These are phyloP conservation scores for Clonostachys rosea DNA, from an alignment of 2,329 filamentous ascomycete genomes.

Conservation along the genomic window DNA sequence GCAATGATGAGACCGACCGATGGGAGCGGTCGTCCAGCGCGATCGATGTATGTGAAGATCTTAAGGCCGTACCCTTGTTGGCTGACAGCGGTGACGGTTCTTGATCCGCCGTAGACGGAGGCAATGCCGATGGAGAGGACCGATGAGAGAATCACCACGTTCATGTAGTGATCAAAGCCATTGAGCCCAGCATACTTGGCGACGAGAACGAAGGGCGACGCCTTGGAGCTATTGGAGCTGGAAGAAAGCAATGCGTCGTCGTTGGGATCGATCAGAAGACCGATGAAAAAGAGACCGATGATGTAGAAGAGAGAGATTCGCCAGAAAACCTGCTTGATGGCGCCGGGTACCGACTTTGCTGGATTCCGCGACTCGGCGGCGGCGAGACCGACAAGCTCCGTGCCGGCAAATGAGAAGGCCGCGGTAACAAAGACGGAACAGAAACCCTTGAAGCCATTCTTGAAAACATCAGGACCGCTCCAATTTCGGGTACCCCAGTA, in stretches of 20 bases:
- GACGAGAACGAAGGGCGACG: slow-evolving; percentile 54
- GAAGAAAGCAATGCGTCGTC: slow-evolving; percentile 42
- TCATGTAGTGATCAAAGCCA: slow-evolving; percentile 53
- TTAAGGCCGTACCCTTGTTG: slow-evolving; percentile 55
- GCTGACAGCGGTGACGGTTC: slow-evolving; percentile 53
- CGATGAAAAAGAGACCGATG: slow-evolving; percentile 47
- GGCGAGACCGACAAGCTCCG: slow-evolving; percentile 68
- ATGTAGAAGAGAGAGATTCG: slow-evolving; percentile 52
- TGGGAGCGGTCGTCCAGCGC: slow-evolving; percentile 49
- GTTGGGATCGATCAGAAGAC: slow-evolving; percentile 40
- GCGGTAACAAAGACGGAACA: slow-evolving; percentile 70
- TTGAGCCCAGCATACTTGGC: slow-evolving; percentile 46
- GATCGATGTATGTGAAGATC: slow-evolving; percentile 53
- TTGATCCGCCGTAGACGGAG: slow-evolving; percentile 53
- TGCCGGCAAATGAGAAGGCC: slow-evolving; percentile 69
- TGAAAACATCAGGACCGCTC: slow-evolving; percentile 51
- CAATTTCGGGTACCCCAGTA: slow-evolving; percentile 43
- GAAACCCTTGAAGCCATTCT: slow-evolving; percentile 71
- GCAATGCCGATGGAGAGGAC: slow-evolving; percentile 57
- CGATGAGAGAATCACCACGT: slow-evolving; percentile 53
- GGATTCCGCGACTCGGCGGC: slow-evolving; percentile 69
- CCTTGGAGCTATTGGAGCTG: slow-evolving; percentile 30
- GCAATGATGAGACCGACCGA: slow-evolving; percentile 40
- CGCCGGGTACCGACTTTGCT: slow-evolving; percentile 68
- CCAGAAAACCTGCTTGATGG: slow-evolving; percentile 75